Percentiles rank a stretch among this genome's conserved stretches.
Conservation (phyloP, 2,329 filamentous ascomycete genomes). For the Alternaria sp. region DNA sequence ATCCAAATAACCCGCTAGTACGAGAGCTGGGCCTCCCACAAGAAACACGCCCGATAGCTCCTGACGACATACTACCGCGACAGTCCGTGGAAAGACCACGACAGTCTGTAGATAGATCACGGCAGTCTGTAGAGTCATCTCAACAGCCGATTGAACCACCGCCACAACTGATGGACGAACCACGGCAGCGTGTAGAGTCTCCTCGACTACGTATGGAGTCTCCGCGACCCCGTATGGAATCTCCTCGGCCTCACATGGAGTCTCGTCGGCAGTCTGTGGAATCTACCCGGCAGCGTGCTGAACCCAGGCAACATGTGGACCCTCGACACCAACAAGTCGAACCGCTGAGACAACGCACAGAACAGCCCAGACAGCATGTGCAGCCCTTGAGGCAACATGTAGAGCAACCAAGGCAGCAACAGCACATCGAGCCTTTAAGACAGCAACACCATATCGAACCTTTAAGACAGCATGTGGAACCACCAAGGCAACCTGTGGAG, state of each 20-base stretch:
- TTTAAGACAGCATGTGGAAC: slow-evolving; percentile 11
- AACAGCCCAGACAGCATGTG: slow-evolving; percentile 9
- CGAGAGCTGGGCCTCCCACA: slow-evolving; percentile 69
- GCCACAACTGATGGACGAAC: slow-evolving; percentile 10
- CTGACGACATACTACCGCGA: slow-evolving; percentile 36
- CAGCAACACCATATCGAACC: slow-evolving; percentile 11
- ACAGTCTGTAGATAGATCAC: slow-evolving; percentile 11
- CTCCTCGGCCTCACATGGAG: slow-evolving; percentile 3
- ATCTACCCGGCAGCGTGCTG: slow-evolving; percentile 9
- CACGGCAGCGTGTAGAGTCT: slow-evolving; percentile 4
- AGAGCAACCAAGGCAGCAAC: slow-evolving; percentile 15
- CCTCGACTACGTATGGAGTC: background rate
- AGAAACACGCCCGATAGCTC: slow-evolving; percentile 42
- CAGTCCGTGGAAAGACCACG: slow-evolving; percentile 20
- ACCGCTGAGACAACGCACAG: slow-evolving; percentile 8
- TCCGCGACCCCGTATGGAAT: background rate
- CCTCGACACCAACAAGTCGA: slow-evolving; percentile 12
- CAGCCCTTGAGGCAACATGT: slow-evolving; percentile 14
- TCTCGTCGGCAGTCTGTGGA: slow-evolving; percentile 8
- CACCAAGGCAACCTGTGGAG: slow-evolving; percentile 16
- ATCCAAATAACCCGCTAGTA: slow-evolving; percentile 77
- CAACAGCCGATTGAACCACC: slow-evolving; percentile 9
- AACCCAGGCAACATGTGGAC: slow-evolving; percentile 6
- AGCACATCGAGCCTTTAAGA: slow-evolving; percentile 6
- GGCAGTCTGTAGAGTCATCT: slow-evolving; percentile 11